These are phyloP conservation scores for Parmales sp. DNA, from an alignment of 108 stramenopile species.

Conservation along the genomic window DNA sequence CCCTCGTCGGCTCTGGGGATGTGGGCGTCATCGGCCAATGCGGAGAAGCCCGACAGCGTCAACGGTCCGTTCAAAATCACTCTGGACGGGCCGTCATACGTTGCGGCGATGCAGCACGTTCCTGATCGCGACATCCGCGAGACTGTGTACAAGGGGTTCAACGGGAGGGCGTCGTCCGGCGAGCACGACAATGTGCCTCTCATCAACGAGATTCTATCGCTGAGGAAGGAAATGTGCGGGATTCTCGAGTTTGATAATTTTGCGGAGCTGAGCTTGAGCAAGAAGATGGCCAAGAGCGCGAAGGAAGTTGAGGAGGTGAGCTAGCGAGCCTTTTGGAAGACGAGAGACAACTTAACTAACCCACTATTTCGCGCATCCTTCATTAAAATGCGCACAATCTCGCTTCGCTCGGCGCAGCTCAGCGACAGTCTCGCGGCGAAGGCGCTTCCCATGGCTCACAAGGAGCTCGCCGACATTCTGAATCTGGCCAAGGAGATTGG, in stretches of 20 bases:
- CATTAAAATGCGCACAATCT: no score
- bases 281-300: constrained; percentile 89
- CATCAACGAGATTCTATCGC: constrained; percentile 74
- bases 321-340: no score
- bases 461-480: constrained; percentile 76
- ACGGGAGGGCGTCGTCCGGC: constrained; percentile 54
- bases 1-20: constrained; percentile 78
- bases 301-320: constrained; percentile 71
- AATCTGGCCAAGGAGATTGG: constrained; percentile 60
- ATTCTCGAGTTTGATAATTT: constrained; percentile 82
- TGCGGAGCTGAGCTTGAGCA: constrained; percentile 45
- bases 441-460: constrained; percentile 79
- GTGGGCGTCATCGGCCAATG: constrained; percentile 70
- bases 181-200: constrained; percentile 78
- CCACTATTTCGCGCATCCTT: no score
- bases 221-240: constrained; percentile 66
- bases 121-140: constrained; percentile 72
- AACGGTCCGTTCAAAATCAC: constrained; percentile 87
- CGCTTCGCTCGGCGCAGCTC: no score
- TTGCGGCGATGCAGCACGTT: constrained; percentile 85
- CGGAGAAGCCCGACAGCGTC: constrained; percentile 56
- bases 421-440: constrained; percentile 84
- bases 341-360: no score
- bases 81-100: constrained; percentile 82
- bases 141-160: constrained; percentile 76